Conservation (phyloP, 305 asterid genomes). For the Ilex paraguariensis region DNA sequence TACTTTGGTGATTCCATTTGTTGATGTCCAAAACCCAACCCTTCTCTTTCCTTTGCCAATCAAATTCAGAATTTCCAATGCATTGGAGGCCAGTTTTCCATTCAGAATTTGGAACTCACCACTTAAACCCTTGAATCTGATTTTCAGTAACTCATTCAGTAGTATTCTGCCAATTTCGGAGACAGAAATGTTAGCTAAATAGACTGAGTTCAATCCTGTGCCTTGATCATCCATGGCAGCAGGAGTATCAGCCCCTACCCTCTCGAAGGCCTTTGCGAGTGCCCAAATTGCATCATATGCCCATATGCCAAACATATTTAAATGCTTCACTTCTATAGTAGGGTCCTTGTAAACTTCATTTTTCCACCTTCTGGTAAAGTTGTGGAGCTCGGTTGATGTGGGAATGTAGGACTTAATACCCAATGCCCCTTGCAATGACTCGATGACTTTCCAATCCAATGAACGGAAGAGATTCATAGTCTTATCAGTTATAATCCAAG, state of each 20-base stretch:
- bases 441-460: conserved; percentile 21
- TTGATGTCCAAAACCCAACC: conserved; percentile 35
- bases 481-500: conserved; percentile 41
- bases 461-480: conserved; percentile 28
- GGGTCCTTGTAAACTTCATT: conserved; percentile 15
- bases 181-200: no score
- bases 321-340: conserved; percentile 11
- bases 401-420: conserved; percentile 35
- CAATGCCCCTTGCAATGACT: conserved; percentile 31
- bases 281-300: conserved; percentile 42
- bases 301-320: conserved; percentile 27
- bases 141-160: conserved; percentile 15
- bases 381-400: conserved; percentile 19
- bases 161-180: neutral
- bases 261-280: conserved; percentile 32
- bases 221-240: neutral
- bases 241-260: neutral
- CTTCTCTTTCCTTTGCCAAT: conserved; percentile 26
- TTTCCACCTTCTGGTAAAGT: conserved; percentile 28
- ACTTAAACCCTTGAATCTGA: conserved; percentile 18
- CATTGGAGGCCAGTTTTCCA: conserved; percentile 20
- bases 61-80: conserved; percentile 29
- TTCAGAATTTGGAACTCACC: conserved; percentile 23
- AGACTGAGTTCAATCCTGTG: no score
- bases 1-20: conserved; percentile 6